Evolutionary conservation across 495 filamentous ascomycete species (phyloP).

Genomic region (Thermothielavioides terrestris): DNA sequence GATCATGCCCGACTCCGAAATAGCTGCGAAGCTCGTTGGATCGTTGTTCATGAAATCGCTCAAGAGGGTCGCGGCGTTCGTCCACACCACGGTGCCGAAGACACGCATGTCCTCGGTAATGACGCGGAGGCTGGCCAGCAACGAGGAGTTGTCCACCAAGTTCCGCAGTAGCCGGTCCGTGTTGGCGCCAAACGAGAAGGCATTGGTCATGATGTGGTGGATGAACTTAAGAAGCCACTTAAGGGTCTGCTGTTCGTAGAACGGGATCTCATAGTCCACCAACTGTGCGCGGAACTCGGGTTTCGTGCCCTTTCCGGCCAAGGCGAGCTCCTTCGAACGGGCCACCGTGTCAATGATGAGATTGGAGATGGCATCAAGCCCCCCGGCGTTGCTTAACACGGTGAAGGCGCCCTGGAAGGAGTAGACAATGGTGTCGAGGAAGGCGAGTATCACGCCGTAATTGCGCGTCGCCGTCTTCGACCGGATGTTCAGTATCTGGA

Average conservation of each 20-base stretch:
- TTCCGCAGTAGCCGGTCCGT: conserved; percentile 86
- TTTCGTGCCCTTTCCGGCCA: conserved; percentile 63
- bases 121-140: conserved; percentile 65
- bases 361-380: conserved; percentile 78
- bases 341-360: conserved; percentile 74
- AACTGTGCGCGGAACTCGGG: conserved; percentile 66
- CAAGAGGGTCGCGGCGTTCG: conserved; percentile 77
- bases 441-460: conserved; percentile 69
- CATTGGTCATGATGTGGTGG: conserved; percentile 86
- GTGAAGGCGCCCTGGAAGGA: conserved; percentile 71
- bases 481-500: conserved; percentile 80
- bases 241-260: conserved; percentile 81
- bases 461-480: conserved; percentile 74
- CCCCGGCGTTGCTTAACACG: conserved; percentile 65
- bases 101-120: conserved; percentile 70
- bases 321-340: conserved; percentile 54
- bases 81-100: conserved; percentile 92
- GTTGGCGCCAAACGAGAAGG: conserved; percentile 55
- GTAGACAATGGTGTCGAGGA: conserved; percentile 81
- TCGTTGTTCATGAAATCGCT: conserved; percentile 98
- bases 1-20: conserved; percentile 87
- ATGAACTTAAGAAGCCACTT: conserved; percentile 94
- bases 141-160: conserved; percentile 81
- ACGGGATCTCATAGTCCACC: conserved; percentile 88
- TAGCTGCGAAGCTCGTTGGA: conserved; percentile 91